These are phyloP conservation scores for Aspergillus tamarii DNA, from an alignment of 2,329 filamentous ascomycete species.

Conservation along the genomic window DNA sequence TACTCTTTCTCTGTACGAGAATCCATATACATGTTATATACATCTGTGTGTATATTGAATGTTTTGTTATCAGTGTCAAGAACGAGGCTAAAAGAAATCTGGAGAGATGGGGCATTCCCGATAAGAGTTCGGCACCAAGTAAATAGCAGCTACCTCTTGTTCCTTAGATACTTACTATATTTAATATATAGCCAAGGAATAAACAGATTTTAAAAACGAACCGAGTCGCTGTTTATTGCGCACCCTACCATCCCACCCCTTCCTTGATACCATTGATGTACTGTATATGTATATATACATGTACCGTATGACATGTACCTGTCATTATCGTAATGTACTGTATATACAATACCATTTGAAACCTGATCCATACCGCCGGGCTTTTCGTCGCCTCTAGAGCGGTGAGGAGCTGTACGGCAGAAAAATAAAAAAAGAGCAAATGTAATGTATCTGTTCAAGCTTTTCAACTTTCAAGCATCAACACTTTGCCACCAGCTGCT, in stretches of 20 bases:
- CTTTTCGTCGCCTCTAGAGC: slow-evolving; percentile 3
- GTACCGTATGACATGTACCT: background rate
- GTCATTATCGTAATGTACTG: background rate
- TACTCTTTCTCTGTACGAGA: background rate
- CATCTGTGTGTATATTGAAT: background rate
- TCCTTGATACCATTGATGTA: no score
- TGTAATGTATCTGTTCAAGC: background rate
- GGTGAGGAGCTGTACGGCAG: slow-evolving; percentile 17
- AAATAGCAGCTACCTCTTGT: background rate
- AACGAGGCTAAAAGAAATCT: background rate
- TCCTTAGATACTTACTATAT: background rate
- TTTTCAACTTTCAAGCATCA: slow-evolving; percentile 4
- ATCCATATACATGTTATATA: background rate
- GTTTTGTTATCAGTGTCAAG: background rate
- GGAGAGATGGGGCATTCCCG: background rate
- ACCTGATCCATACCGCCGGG: background rate
- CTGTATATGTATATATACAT: no score
- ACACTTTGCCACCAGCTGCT: background rate
- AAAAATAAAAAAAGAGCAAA: slow-evolving; percentile 20
- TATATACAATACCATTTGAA: background rate
- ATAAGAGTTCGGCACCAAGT: background rate
- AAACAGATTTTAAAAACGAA: background rate
- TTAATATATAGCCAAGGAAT: background rate
- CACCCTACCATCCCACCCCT: no score
- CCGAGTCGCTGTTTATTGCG: no score